These are phyloP conservation scores for Russula compacta DNA, from an alignment of 768 basidiomycete genomes.

Conservation along the genomic window DNA sequence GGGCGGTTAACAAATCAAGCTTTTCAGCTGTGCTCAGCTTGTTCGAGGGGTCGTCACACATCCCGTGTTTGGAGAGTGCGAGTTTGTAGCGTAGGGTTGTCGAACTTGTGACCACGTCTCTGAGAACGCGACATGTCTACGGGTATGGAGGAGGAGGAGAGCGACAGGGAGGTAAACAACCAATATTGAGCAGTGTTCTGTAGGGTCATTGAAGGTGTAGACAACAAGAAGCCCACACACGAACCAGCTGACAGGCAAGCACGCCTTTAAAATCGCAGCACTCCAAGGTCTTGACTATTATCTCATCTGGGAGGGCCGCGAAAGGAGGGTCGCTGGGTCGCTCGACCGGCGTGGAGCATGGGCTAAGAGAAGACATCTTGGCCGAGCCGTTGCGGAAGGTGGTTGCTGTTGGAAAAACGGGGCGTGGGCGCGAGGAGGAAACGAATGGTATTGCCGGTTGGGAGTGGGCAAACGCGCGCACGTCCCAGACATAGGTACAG, in stretches of 20 bases:
- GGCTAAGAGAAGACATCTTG: neutral
- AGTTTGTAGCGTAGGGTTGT: conserved; percentile 9
- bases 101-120: neutral
- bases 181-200: too few species aligned
- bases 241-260: conserved; percentile 4
- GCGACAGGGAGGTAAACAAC: too few species aligned
- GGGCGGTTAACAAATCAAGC: neutral
- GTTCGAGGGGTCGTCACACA: too few species aligned
- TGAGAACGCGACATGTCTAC: conserved; percentile 6
- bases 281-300: conserved; percentile 3
- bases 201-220: neutral
- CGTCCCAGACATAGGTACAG: too few species aligned
- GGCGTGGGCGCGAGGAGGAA: too few species aligned
- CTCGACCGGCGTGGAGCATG: neutral
- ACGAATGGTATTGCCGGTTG: too few species aligned
- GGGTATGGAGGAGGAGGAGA: too few species aligned
- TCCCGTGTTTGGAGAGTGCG: conserved; percentile 1
- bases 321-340: neutral
- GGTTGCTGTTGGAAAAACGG: too few species aligned
- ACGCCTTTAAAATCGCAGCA: neutral
- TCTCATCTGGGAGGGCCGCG: neutral
- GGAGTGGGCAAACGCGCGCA: too few species aligned
- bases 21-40: conserved; percentile 1
- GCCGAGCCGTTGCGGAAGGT: too few species aligned
- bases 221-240: neutral